Evolutionary conservation across 2,329 filamentous ascomycete genomes (phyloP), one percentile per base, ranked within the genome.

Genomic region (Fusarium udum): DNA sequence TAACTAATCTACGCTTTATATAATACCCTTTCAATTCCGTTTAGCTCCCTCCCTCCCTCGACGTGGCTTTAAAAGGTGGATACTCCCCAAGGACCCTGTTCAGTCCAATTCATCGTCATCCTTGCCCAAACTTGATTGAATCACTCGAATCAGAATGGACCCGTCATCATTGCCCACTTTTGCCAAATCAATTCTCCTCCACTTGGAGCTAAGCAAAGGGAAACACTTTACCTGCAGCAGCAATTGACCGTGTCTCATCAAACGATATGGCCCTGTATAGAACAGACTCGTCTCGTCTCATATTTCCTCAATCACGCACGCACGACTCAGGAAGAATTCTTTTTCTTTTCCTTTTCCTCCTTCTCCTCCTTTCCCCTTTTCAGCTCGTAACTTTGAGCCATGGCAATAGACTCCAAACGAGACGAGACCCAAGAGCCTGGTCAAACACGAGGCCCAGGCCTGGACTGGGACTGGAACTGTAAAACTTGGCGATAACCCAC

Each of bases 161-260:
- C 67, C 71, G 71, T 73, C 71, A 73, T 73, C 58, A 37, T 15
- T 59, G 31, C 53, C 66, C 62, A 71, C 65, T 73, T 72, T 68
- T 62, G 39, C 49, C 52, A 62, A 53, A 53, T 40, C 20, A 28
- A 55, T 71, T 70, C 53, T 61, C 43, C 65, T 66, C 70, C 57
- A 73, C 67, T 60, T 42, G 65, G 46, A 49, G 24, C 55, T 58
- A 58, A 52, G 53, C 55, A 40, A 62, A 62, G 66, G 57, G 62
- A 71, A 72, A 45, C 63, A 74, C 71, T 73, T 69, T 73, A 73
- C 71, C 59, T 69, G 71, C 71, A 73, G 58, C 46, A 71, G 62
- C 56, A 68, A 39, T 34, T 64, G 63, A 39, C 31, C 20, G 45
- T 70, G 58, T 46, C 32, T 42, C 49, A 51, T 55, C n/a, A 57